Evolutionary conservation across 768 basidiomycete genomes (phyloP).

Genomic region (Trametes elegans): DNA sequence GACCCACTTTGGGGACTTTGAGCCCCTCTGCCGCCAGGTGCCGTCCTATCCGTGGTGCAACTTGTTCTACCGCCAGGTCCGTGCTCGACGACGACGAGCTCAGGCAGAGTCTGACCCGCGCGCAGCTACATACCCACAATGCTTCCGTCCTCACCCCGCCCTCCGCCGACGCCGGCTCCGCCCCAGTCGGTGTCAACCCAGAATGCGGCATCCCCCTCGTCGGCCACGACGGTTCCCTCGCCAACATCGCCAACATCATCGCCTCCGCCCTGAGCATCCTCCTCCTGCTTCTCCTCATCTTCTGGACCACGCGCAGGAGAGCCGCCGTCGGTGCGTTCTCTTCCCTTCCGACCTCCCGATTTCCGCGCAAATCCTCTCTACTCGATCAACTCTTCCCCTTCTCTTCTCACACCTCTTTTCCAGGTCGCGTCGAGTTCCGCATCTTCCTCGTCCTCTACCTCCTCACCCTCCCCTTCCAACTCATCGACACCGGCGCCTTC

Average conservation of each 20-base stretch:
- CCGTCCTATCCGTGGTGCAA: constrained; percentile 94
- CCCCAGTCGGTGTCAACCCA: constrained; percentile 83
- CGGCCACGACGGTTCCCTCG: constrained; percentile 57
- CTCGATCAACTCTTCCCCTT: neutral
- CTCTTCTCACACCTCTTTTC: neutral
- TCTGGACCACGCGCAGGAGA: constrained; percentile 58
- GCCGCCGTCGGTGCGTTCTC: constrained; percentile 80
- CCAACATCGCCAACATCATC: constrained; percentile 86
- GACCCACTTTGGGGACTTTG: constrained; percentile 74
- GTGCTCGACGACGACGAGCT: constrained; percentile 25
- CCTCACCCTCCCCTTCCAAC: constrained; percentile 72
- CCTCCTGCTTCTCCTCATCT: constrained; percentile 55
- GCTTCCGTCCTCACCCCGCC: constrained; percentile 36
- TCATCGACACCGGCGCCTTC: constrained; percentile 77
- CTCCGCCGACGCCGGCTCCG: constrained; percentile 45
- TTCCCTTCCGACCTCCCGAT: neutral
- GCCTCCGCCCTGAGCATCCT: constrained; percentile 74
- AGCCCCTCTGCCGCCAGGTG: constrained; percentile 59
- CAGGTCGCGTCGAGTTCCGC: constrained; percentile 71
- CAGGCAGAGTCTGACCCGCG: constrained; percentile 15
- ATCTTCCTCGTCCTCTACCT: constrained; percentile 65
- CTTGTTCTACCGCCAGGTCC: constrained; percentile 86
- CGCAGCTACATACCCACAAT: constrained; percentile 34
- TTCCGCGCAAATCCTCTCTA: neutral
- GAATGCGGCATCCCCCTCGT: constrained; percentile 72